phyloP scores from a whole-genome alignment of 2,329 filamentous ascomycete species.

The Paracamarosporium sp. region DNA sequence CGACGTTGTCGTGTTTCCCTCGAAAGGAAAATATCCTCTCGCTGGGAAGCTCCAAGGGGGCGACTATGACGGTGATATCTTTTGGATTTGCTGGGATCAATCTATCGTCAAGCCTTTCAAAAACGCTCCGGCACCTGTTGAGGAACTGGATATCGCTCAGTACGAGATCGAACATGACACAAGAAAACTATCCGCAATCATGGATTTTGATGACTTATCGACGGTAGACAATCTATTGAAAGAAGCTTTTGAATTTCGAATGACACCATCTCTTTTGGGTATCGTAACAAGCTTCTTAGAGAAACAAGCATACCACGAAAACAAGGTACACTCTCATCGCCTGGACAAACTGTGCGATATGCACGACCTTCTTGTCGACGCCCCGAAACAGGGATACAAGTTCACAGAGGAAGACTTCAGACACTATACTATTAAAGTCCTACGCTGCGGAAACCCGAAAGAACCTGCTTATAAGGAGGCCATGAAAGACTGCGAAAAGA shows the following conservation, averaged over 20 bases:
- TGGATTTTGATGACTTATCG: conserved; percentile 17
- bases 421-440: conserved; percentile 59
- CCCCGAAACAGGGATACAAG: conserved; percentile 55
- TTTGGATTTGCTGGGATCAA: conserved; percentile 79
- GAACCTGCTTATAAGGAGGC: conserved; percentile 42
- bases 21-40: conserved; percentile 65
- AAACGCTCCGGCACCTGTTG: conserved; percentile 62
- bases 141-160: conserved; percentile 54
- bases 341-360: conserved; percentile 44
- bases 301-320: conserved; percentile 61
- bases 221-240: conserved; percentile 58
- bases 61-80: conserved; percentile 81
- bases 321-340: conserved; percentile 26
- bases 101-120: conserved; percentile 70
- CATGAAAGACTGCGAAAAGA: conserved; percentile 30
- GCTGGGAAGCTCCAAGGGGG: conserved; percentile 78
- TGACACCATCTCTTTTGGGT: conserved; percentile 66
- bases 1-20: conserved; percentile 81
- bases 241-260: conserved; percentile 64
- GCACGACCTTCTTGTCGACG: conserved; percentile 56
- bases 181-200: conserved; percentile 57
- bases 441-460: conserved; percentile 64
- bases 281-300: conserved; percentile 70
- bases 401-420: conserved; percentile 56
- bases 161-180: conserved; percentile 61